A percentile compares a stretch with the other conserved stretches of the same genome.
These are phyloP conservation scores for Pseudocercospora macadamiae DNA, from an alignment of 2,329 filamentous ascomycete genomes.

Conservation along the genomic window DNA sequence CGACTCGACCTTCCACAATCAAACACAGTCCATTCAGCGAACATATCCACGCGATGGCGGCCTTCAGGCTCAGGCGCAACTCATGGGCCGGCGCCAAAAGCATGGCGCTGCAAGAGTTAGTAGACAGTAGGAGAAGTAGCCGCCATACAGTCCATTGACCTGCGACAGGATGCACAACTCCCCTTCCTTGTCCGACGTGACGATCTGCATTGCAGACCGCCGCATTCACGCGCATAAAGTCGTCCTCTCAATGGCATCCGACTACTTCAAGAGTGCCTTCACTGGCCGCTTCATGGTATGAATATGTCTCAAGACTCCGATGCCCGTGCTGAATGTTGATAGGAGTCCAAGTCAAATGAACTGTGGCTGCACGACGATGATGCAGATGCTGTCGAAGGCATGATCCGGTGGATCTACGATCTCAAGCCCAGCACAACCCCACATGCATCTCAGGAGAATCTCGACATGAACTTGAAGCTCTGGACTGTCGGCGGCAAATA, in stretches of 20 bases:
- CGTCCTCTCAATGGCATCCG: conserved; percentile 5
- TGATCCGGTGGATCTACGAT: conserved; percentile 15
- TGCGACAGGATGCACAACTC: no score
- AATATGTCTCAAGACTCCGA: background rate
- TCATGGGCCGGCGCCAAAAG: no score
- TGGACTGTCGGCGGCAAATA: conserved; percentile 16
- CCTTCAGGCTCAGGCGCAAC: no score
- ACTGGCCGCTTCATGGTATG: conserved; percentile 7
- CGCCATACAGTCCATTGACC: no score
- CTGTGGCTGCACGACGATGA: conserved; percentile 12
- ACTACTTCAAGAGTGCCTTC: conserved; percentile 6
- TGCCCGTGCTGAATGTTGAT: no score
- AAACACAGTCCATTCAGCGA: no score
- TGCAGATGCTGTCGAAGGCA: conserved; percentile 10
- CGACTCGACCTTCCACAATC: no score
- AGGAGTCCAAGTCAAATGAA: background rate
- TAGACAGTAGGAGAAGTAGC: no score
- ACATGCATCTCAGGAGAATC: background rate
- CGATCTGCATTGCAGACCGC: conserved; percentile 3
- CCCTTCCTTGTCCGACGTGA: conserved; percentile 16
- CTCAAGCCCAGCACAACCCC: background rate
- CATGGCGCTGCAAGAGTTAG: no score
- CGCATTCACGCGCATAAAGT: conserved; percentile 10
- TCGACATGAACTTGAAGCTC: background rate
- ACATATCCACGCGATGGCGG: no score